Conservation (phyloP, 345 rosid genomes). For the Pistacia vera region DNA sequence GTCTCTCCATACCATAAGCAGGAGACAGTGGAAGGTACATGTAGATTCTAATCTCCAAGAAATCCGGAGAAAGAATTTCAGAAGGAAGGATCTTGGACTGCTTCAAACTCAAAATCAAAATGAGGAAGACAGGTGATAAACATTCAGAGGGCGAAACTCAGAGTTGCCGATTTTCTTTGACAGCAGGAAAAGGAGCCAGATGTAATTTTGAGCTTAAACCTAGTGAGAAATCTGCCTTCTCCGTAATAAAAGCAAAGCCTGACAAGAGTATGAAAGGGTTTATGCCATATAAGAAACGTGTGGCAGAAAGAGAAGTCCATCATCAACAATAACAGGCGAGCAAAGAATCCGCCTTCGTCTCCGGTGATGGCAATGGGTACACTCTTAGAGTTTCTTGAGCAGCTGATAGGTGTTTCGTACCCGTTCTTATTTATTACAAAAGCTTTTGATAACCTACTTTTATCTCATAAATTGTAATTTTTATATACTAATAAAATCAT, state of each 20-base stretch:
- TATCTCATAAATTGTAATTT: too few species aligned
- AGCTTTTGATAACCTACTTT: too few species aligned
- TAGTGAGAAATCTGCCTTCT: constrained; percentile 40
- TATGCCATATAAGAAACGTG: constrained; percentile 58
- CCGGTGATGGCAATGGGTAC: constrained; percentile 7
- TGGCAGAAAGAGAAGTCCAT: constrained; percentile 30
- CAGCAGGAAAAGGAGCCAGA: not conserved
- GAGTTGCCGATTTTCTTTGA: not conserved
- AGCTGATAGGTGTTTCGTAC: not conserved
- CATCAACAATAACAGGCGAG: constrained; percentile 12
- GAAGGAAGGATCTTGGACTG: constrained; percentile 58
- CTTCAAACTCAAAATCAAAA: constrained; percentile 55
- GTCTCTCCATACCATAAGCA: constrained; percentile 13
- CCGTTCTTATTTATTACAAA: too few species aligned
- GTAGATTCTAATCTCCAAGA: constrained; percentile 19
- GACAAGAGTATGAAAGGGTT: constrained; percentile 49
- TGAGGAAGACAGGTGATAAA: constrained; percentile 45
- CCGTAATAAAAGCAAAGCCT: constrained; percentile 28
- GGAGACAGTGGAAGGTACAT: not conserved
- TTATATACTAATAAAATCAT: too few species aligned
- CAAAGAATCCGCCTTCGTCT: constrained; percentile 39
- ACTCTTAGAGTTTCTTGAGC: not conserved
- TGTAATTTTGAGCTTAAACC: constrained; percentile 33
- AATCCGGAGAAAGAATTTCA: constrained; percentile 31
- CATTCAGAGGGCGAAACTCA: constrained; percentile 32